These are phyloP conservation scores for Naganishia albida DNA, from an alignment of 1,284 basidiomycete species.

Conservation along the genomic window DNA sequence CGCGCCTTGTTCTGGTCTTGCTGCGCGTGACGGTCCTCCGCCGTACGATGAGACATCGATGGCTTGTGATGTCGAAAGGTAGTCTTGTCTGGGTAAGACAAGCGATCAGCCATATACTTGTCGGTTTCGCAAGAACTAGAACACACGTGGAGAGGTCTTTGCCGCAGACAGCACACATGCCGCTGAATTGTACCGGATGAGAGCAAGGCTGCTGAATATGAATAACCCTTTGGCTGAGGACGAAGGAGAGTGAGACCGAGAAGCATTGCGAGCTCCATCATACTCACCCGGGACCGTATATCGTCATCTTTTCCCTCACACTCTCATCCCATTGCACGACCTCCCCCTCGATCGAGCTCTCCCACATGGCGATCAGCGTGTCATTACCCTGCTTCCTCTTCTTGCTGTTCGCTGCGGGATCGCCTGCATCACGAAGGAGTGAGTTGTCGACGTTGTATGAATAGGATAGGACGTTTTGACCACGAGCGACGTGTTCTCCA, in stretches of 20 bases:
- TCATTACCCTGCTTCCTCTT: slow-evolving; percentile 55
- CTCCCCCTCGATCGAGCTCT: slow-evolving; percentile 73
- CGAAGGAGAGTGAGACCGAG: background rate
- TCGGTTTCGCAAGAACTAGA: slow-evolving; percentile 70
- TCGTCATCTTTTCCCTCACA: slow-evolving; percentile 40
- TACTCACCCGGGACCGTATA: slow-evolving; percentile 44
- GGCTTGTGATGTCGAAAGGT: slow-evolving; percentile 61
- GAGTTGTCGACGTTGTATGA: slow-evolving; percentile 60
- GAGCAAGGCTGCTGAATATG: slow-evolving; percentile 81
- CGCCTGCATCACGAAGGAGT: slow-evolving; percentile 49
- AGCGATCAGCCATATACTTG: slow-evolving; percentile 23
- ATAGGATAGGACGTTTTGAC: slow-evolving; percentile 74
- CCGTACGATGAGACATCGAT: slow-evolving; percentile 26
- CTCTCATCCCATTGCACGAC: slow-evolving; percentile 48
- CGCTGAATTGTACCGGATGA: slow-evolving; percentile 87
- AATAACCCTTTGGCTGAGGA: slow-evolving; percentile 59
- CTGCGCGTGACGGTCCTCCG: slow-evolving; percentile 15
- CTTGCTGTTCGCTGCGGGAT: slow-evolving; percentile 33
- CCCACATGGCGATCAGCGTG: slow-evolving; percentile 82
- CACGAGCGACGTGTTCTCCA: slow-evolving; percentile 61
- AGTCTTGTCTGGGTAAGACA: slow-evolving; percentile 67
- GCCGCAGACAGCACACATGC: slow-evolving; percentile 89
- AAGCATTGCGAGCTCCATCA: background rate
- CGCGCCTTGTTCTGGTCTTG: slow-evolving; percentile 16
- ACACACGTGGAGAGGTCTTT: slow-evolving; percentile 87